Percentiles rank a stretch among this genome's conserved stretches.
Evolutionary conservation across 2,329 filamentous ascomycete genomes (phyloP).

Genomic region (Aspergillus phoenicis): DNA sequence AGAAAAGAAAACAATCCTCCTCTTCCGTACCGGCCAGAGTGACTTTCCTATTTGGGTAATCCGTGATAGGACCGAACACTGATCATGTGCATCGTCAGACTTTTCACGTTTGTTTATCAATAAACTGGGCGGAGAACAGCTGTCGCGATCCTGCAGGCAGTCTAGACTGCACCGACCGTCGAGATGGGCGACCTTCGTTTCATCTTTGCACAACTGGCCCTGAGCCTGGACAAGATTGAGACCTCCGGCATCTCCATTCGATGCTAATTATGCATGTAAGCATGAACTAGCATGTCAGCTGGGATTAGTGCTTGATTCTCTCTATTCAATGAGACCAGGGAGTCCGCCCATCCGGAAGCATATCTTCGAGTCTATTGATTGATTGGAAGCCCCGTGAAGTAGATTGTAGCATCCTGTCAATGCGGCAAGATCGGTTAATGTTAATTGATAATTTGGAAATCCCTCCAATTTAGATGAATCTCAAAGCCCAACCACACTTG

Average conservation of each 20-base stretch:
- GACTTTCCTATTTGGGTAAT: conserved; percentile 21
- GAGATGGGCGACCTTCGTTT: not conserved
- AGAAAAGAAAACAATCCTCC: not conserved
- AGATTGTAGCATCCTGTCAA: not conserved
- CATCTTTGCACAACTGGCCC: not conserved
- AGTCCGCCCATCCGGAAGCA: not conserved
- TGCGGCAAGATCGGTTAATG: not conserved
- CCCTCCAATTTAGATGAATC: not conserved
- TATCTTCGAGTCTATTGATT: not conserved
- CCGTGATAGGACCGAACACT: conserved; percentile 12
- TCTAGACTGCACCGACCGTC: not conserved
- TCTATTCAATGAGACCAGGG: not conserved
- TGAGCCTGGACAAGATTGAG: not conserved
- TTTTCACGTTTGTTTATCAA: conserved; percentile 12
- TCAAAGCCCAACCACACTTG: not conserved
- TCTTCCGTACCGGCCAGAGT: not conserved
- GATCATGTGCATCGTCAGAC: conserved; percentile 17
- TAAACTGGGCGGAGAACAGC: not conserved
- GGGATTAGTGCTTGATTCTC: not conserved
- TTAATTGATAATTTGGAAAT: too few species aligned
- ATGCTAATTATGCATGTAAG: not conserved
- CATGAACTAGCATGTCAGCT: not conserved
- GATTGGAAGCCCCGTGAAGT: not conserved
- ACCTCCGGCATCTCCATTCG: not conserved
- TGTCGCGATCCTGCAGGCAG: not conserved